Evolutionary conservation across 148 eudicot genomes (phyloP).

Genomic region (Agrostemma githago): DNA sequence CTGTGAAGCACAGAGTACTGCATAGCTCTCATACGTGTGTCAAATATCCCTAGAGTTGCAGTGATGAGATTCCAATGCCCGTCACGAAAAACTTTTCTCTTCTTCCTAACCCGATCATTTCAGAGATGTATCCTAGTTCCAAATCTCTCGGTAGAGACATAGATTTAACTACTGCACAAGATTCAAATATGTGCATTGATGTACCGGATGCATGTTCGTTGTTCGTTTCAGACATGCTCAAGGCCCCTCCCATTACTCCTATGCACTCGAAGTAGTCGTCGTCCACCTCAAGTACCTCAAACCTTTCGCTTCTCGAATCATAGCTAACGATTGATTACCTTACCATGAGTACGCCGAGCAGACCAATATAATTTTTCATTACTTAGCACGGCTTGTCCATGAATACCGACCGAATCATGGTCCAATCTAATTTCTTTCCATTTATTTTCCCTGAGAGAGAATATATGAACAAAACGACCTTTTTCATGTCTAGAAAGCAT

Average conservation of each 20-base stretch:
- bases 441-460: background rate
- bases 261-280: background rate
- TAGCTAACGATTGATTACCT: too few relatives aligned
- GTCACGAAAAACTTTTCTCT: too few relatives aligned
- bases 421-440: background rate
- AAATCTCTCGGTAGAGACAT: too few relatives aligned
- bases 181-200: too few relatives aligned
- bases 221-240: background rate
- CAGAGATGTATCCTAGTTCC: too few relatives aligned
- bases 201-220: too few relatives aligned
- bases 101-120: too few relatives aligned
- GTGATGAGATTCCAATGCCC: too few relatives aligned
- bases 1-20: background rate
- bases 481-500: too few relatives aligned
- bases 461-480: slow-evolving; percentile 1
- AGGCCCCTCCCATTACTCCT: slow-evolving; percentile 9
- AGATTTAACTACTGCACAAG: too few relatives aligned
- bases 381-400: background rate
- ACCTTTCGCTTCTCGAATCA: background rate
- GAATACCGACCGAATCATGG: background rate
- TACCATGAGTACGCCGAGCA: too few relatives aligned
- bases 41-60: background rate
- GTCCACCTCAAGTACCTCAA: background rate
- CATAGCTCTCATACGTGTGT: background rate
- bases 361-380: slow-evolving; percentile 3